Percentiles rank a stretch among this genome's conserved stretches.
Evolutionary conservation across 2,329 filamentous ascomycete genomes (phyloP).

Genomic region (Paracoccidioides lutzii): DNA sequence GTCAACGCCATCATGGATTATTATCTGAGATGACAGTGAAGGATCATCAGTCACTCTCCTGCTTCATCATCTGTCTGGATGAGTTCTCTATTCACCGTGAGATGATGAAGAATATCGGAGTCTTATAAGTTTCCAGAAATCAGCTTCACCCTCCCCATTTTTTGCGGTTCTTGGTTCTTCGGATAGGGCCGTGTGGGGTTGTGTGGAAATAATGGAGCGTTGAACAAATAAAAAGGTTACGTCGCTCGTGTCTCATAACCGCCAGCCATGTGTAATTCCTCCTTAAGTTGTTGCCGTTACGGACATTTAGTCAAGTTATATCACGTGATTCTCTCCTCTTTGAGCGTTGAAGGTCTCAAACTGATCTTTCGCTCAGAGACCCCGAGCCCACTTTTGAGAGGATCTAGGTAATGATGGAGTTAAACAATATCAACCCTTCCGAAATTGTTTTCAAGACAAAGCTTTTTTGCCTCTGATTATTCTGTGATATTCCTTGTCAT

Average conservation of each 20-base stretch:
- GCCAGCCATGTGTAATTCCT: background rate
- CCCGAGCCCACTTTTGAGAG: no score
- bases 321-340: no score
- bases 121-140: background rate
- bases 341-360: no score
- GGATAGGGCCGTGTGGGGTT: background rate
- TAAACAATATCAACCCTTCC: background rate
- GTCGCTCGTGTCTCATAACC: background rate
- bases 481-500: conserved; percentile 10
- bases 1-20: no score
- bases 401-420: no score
- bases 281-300: background rate
- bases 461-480: conserved; percentile 5
- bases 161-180: background rate
- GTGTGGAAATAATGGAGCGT: background rate
- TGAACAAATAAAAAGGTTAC: background rate
- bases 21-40: no score
- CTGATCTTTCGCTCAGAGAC: no score
- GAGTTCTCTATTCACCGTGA: no score
- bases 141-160: background rate
- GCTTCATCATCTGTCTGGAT: no score
- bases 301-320: background rate
- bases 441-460: conserved; percentile 9
- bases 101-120: no score
- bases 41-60: no score